Evolutionary conservation across 108 stramenopile species (phyloP).

Genomic region (Cyclotella choctawhatcheeana): DNA sequence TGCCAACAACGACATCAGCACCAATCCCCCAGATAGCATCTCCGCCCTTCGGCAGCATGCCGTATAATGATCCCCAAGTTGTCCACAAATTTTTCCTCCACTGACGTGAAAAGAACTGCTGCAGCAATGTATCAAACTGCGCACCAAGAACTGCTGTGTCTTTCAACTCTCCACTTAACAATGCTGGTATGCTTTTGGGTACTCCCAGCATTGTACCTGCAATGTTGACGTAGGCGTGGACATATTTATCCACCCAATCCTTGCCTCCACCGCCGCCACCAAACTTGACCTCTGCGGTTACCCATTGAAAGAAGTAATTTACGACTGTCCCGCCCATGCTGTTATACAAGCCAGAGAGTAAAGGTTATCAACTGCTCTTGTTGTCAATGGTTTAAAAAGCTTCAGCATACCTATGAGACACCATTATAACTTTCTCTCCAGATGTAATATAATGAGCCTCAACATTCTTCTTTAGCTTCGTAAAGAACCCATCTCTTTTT

Average conservation of each 20-base stretch:
- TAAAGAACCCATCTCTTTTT: slow-evolving; percentile 85
- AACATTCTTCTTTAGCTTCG: slow-evolving; percentile 74
- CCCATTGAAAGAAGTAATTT: slow-evolving; percentile 90
- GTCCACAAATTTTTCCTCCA: slow-evolving; percentile 68
- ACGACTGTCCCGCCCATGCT: slow-evolving; percentile 73
- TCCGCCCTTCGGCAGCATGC: slow-evolving; percentile 90
- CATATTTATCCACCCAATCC: slow-evolving; percentile 80
- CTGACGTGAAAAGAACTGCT: slow-evolving; percentile 73
- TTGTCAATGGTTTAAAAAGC: neutral
- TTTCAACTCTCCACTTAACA: slow-evolving; percentile 88
- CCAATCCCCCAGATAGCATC: slow-evolving; percentile 80
- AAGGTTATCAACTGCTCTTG: neutral
- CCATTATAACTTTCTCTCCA: slow-evolving; percentile 77
- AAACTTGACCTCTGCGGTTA: slow-evolving; percentile 46
- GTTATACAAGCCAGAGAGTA: neutral
- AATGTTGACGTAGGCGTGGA: slow-evolving; percentile 85
- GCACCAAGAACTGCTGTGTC: slow-evolving; percentile 77
- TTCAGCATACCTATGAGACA: slow-evolving; percentile 59
- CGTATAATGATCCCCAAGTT: slow-evolving; percentile 79
- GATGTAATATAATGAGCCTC: slow-evolving; percentile 71
- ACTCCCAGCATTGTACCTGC: slow-evolving; percentile 88
- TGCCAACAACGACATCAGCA: slow-evolving; percentile 47
- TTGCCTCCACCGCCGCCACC: slow-evolving; percentile 82
- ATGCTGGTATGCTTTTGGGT: slow-evolving; percentile 75
- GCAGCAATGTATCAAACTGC: slow-evolving; percentile 63